Evolutionary conservation across 148 eudicot species (phyloP).

Genomic region (Suaeda aralocaspica): DNA sequence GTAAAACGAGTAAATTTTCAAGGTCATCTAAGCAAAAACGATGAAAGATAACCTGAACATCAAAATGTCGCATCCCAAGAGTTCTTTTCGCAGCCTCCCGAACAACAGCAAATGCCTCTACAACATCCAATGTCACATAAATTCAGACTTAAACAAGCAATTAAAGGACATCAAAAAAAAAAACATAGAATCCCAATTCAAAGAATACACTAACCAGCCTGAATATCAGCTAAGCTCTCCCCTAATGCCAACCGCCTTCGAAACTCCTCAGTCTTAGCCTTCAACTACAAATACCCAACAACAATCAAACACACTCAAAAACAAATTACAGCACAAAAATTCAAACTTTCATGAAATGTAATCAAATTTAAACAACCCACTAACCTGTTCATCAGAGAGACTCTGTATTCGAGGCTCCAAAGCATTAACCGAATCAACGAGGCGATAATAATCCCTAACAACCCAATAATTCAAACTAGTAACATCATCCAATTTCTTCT

Average conservation of each 20-base stretch:
- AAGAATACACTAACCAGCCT: conserved; percentile 57
- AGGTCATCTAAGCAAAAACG: not conserved
- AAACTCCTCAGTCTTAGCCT: conserved; percentile 76
- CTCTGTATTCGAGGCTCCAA: conserved; percentile 55
- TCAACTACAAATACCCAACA: conserved; percentile 45
- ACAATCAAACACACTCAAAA: conserved; percentile 9
- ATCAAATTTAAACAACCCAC: conserved; percentile 15
- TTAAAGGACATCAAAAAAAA: conserved; percentile 8
- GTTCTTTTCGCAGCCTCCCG: conserved; percentile 97
- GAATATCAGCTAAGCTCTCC: conserved; percentile 82
- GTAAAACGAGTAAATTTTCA: not conserved
- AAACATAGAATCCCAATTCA: conserved; percentile 7
- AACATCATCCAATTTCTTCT: conserved; percentile 60
- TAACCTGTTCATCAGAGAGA: conserved; percentile 85
- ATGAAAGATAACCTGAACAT: conserved; percentile 69
- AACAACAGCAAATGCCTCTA: conserved; percentile 98
- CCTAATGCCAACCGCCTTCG: conserved; percentile 64
- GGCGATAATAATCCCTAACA: conserved; percentile 84
- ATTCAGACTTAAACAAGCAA: not conserved
- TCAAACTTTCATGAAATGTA: not conserved
- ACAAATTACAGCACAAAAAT: not conserved
- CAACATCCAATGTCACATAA: conserved; percentile 15
- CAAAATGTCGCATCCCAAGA: conserved; percentile 99
- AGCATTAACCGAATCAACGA: conserved; percentile 68
- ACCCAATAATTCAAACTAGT: conserved; percentile 87